phyloP scores from a whole-genome alignment of 257 asterid genomes.

The Fraxinus pennsylvanica region DNA sequence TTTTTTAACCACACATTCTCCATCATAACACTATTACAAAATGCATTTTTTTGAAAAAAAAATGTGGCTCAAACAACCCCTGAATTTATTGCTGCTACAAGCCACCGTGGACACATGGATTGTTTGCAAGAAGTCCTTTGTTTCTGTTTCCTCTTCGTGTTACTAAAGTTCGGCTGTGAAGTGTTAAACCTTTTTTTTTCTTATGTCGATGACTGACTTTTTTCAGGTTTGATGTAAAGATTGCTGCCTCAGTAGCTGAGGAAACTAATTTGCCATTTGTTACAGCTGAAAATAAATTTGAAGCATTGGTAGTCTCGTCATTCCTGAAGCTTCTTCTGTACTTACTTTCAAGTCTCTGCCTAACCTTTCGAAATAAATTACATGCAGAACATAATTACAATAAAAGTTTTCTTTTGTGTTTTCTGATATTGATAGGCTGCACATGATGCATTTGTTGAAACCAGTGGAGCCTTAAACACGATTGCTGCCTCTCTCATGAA shows the following conservation, averaged over 20 bases:
- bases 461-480: slow-evolving; percentile 95
- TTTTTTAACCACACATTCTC: too few relatives aligned
- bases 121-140: slow-evolving; percentile 10
- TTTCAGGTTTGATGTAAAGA: slow-evolving; percentile 87
- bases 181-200: not conserved
- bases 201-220: slow-evolving; percentile 15
- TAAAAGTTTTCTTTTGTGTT: not conserved
- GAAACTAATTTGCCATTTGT: slow-evolving; percentile 93
- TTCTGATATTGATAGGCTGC: slow-evolving; percentile 69
- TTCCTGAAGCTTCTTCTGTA: slow-evolving; percentile 27
- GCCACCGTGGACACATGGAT: not conserved
- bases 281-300: slow-evolving; percentile 99
- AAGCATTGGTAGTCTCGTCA: slow-evolving; percentile 74
- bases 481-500: slow-evolving; percentile 89
- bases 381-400: not conserved
- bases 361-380: not conserved
- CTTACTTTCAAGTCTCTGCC: slow-evolving; percentile 5
- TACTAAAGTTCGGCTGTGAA: not conserved
- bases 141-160: slow-evolving; percentile 1
- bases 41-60: too few relatives aligned
- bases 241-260: slow-evolving; percentile 96
- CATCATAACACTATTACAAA: too few relatives aligned
- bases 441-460: slow-evolving; percentile 94
- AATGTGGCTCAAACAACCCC: too few relatives aligned
- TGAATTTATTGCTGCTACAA: slow-evolving; percentile 17